Evolutionary conservation across 2,329 filamentous ascomycete species (phyloP), one percentile per base, ranked within the genome.

Genomic region (Phaeosphaeriaceae sp.): DNA sequence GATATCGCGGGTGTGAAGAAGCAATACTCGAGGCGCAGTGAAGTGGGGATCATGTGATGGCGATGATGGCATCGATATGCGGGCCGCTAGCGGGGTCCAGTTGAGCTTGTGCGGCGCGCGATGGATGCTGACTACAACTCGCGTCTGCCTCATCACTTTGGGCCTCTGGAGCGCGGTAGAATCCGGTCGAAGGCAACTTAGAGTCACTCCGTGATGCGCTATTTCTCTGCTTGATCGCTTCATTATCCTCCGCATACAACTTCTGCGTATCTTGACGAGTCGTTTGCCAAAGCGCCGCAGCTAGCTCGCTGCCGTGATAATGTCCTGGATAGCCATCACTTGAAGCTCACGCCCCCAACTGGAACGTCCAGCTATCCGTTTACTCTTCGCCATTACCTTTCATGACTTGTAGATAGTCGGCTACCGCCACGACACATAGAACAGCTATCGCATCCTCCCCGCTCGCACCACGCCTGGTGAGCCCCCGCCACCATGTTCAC

Each of bases 401-500:
- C 20, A n/a, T 19, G 33, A 6, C 21, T 9, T 40, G 33, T 40
- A 49, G 9, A 49, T 36, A 45, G n/a, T 45, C 19, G 42, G 9
- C 19, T 13, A 4, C 4, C 4, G 7, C 21, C 19, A 49, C 48
- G 20, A 46, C 22, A 22, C 13, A 40, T 17, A 41, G 13, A 11
- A 21, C 40, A 7, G 21, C 40, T 19, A n/a, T 44, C 21, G 21
- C 47, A 13, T 50, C 33, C 27, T 33, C n/a, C 17, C 31, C 17
- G 24, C 27, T 33, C 19, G 24, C 17, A 20, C 17, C 17, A 7
- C 13, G 48, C 31, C n/a, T 17, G 31, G 15, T 17, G 13, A 53
- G 13, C 48, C 49, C 47, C 63, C 58, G 61, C 63, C 61, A 64
- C 65, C 64, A 97, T 97, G 94, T 96, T 95, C 80, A 89, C 91